Evolutionary conservation across 495 filamentous ascomycete species (phyloP).

Genomic region (Aspergillus cavernicola): DNA sequence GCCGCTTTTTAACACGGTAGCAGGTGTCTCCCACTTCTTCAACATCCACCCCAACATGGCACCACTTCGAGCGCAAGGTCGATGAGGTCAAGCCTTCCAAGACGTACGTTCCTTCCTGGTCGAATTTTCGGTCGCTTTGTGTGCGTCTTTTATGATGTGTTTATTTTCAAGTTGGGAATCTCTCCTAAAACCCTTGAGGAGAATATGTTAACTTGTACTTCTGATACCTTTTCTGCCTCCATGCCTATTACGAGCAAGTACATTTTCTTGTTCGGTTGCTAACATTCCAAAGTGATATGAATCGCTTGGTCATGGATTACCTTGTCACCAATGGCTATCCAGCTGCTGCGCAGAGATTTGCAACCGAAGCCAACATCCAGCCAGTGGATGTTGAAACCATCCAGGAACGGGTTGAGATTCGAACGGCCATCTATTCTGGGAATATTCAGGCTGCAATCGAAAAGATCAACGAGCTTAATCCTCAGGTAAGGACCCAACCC

Average conservation of each 20-base stretch:
- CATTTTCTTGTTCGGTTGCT: constrained; percentile 21
- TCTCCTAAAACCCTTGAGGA: constrained; percentile 94
- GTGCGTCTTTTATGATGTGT: constrained; percentile 66
- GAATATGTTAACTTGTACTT: constrained; percentile 73
- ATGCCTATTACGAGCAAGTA: constrained; percentile 7
- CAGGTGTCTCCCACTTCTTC: constrained; percentile 64
- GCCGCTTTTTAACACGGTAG: constrained; percentile 40
- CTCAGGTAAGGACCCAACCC: constrained; percentile 63
- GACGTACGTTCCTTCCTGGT: constrained; percentile 58
- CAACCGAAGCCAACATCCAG: constrained; percentile 84
- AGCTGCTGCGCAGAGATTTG: constrained; percentile 89
- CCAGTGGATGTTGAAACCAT: constrained; percentile 70
- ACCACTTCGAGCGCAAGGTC: constrained; percentile 72
- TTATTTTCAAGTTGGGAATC: constrained; percentile 98
- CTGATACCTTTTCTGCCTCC: constrained; percentile 43
- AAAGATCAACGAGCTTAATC: constrained; percentile 82
- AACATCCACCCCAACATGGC: constrained; percentile 62
- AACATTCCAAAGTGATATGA: constrained; percentile 73
- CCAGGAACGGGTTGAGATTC: constrained; percentile 71
- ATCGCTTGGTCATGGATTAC: constrained; percentile 94
- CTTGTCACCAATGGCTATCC: constrained; percentile 94
- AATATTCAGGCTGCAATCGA: constrained; percentile 82
- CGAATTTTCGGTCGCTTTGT: constrained; percentile 5
- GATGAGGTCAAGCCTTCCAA: constrained; percentile 86
- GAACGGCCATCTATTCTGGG: constrained; percentile 74